Base-by-base conservation (phyloP, 1,139 yeast genomes). In the Suhomyces kunorum region DNA sequence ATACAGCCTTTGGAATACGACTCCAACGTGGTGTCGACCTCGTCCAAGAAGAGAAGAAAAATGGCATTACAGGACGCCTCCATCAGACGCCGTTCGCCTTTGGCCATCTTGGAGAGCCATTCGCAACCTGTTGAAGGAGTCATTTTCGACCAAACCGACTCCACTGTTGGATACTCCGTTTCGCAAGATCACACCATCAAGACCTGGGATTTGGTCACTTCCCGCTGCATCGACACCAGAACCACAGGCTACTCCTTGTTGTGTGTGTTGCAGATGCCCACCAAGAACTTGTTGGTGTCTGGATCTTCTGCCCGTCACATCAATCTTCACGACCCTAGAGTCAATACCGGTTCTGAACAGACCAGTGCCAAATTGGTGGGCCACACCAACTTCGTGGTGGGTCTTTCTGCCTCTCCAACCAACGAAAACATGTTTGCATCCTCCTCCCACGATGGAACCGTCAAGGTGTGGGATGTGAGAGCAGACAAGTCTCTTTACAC, bases 221-320 rank as follows among this genome's bases (percentile, higher is more conserved):
- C 85, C 13, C 76, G 87, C 49, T 80, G 87, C 55, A 83, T 89
- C 29, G 97, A 89, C 59, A 86, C 97, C 5, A 83, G 88, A 63
- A 78, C 87, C 17, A 89, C 98, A 0, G 86, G 92, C n/a, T 89
- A 78, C 64, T 83, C 98, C 7, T 72, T 92, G 47, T 74, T 90
- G 34, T 85, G 96, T 1, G 66, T 90, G 31, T 72, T 83, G 31
- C 83, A 83, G 49, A 67, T 92, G 45, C 80, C 87, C 18, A 70
- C 71, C 45, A 69, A 79, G 46, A 80, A 83, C 48, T 71, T 92
- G 44, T 68, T 94, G 38, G 96, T 92, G 7, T 80, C 94, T 40
- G 99, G 99, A 15, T 89, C 97, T 4, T 85, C 96, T 11, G 97
- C 97, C 14, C 86, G 98, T 64, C 98, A 90, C 63, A 89, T 92